phyloP scores from a whole-genome alignment of 2,329 filamentous ascomycete species.

The Fusarium sp. region DNA sequence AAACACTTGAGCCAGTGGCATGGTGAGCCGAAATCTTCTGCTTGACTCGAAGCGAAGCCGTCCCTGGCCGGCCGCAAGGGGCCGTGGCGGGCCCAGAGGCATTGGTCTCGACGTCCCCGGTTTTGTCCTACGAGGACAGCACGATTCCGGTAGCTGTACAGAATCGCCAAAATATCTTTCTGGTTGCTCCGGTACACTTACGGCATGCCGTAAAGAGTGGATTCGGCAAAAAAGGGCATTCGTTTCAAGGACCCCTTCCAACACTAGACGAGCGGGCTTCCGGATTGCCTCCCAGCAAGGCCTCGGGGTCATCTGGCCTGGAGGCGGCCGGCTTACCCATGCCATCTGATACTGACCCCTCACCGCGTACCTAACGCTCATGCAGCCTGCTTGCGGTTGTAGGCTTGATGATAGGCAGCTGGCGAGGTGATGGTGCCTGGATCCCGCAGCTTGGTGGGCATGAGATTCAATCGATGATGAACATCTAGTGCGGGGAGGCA shows the following conservation, averaged over 20 bases:
- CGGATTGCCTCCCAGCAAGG: conserved; percentile 2
- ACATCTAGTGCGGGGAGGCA: conserved; percentile 39
- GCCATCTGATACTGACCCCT: conserved; percentile 41
- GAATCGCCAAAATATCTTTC: conserved; percentile 15
- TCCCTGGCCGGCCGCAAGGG: conserved; percentile 46
- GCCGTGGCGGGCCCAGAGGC: conserved; percentile 32
- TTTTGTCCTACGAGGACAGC: conserved; percentile 23
- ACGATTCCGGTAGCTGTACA: conserved; percentile 22
- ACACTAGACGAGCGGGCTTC: too few species aligned
- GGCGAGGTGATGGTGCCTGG: conserved; percentile 44
- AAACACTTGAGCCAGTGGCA: conserved; percentile 43
- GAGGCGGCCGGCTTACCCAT: conserved; percentile 41
- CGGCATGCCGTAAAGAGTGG: not conserved
- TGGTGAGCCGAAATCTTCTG: conserved; percentile 36
- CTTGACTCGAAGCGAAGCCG: conserved; percentile 45
- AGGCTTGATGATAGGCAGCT: conserved; percentile 29
- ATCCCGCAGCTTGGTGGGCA: conserved; percentile 43
- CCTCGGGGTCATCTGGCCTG: conserved; percentile 41
- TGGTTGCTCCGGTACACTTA: conserved; percentile 24
- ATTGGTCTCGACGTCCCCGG: conserved; percentile 17
- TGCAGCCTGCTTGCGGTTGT: conserved; percentile 16
- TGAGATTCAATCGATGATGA: conserved; percentile 42
- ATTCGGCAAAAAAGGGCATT: not conserved
- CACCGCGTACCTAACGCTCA: conserved; percentile 34
- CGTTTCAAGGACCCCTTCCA: not conserved